Evolutionary conservation across 805 yeast genomes (phyloP), one percentile per base, ranked within the genome.

Genomic region (Debaryomyces maramus): DNA sequence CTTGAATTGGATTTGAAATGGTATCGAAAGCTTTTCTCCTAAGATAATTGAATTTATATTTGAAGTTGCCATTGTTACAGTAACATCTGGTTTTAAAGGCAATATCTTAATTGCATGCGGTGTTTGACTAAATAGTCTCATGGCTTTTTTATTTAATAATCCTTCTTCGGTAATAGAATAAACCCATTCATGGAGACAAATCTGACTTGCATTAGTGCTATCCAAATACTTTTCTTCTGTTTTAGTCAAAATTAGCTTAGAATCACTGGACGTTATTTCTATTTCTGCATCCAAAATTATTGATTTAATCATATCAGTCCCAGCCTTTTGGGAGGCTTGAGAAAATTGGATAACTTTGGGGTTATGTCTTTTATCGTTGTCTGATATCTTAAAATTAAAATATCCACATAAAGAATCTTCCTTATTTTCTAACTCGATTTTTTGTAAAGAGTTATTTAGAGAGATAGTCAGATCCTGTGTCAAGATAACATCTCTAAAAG

Each of bases 1-100:
- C 3, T 45, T 41, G 36, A 54, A 57, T 4, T 48, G 27, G 14
- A 64, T 45, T 6, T 38, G 36, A 13, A 63, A 48, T 0, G 60
- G 52, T 0, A 63, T 29, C 0, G 43, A 14, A 2, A 63, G 36
- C 39, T 54, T 59, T 41, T 67, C 73, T 2, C 71, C 70, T 1
- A 67, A 36, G 4, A 61, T 43, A 3, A 62, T 43, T 1, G 53
- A 38, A 3, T 41, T 31, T 2, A 47, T 21, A 10, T 38, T 39
- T 1, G 51, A 39, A 2, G 38, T 28, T 10, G 31, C 35, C 30
- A 53, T 17, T 0, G 46, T 34, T 4, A 58, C 33, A 2, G 29
- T 14, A 0, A 65, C 37, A 4, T 53, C 45, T 9, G 73, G 73
- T 24, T 50, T 55, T 5, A 60, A 38, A 2, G 64, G 61, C 11